phyloP scores from a whole-genome alignment of 176 grass and related monocot genomes.

The Musa troglodytarum region DNA sequence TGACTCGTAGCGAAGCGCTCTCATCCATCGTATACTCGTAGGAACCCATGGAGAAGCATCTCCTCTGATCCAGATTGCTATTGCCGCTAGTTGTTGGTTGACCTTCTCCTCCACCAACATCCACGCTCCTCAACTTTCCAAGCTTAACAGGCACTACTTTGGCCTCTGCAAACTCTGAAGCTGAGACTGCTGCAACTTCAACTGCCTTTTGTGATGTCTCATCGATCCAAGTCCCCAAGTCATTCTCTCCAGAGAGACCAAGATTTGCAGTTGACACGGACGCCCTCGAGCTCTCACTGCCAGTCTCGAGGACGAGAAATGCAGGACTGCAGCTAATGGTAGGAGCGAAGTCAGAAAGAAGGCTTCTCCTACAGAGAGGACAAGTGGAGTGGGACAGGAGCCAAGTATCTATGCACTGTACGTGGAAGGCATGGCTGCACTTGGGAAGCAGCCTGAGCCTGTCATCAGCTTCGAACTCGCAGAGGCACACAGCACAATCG shows the following conservation, averaged over 20 bases:
- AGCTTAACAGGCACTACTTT: conserved; percentile 80
- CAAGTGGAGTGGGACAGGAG: conserved; percentile 88
- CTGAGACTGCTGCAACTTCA: too few relatives aligned
- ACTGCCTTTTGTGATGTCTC: not conserved
- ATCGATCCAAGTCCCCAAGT: conserved; percentile 2
- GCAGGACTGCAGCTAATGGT: conserved; percentile 45
- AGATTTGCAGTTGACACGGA: too few relatives aligned
- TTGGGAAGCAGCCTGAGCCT: conserved; percentile 72
- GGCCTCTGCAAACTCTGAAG: conserved; percentile 15
- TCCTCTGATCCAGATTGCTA: conserved; percentile 47
- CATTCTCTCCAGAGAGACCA: conserved; percentile 32
- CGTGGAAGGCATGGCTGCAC: conserved; percentile 95
- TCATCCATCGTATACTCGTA: conserved; percentile 94
- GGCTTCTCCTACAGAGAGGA: conserved; percentile 65
- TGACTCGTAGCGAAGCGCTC: conserved; percentile 42
- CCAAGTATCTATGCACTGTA: conserved; percentile 88
- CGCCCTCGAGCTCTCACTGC: conserved; percentile 36
- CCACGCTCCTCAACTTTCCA: conserved; percentile 72
- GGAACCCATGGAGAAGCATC: conserved; percentile 91
- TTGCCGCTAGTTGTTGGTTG: conserved; percentile 25
- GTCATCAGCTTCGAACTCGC: conserved; percentile 74
- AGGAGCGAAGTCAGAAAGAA: conserved; percentile 57
- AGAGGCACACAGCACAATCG: conserved; percentile 89
- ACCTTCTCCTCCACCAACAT: conserved; percentile 23
- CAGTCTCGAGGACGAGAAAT: conserved; percentile 65